Evolutionary conservation across 1,284 basidiomycete genomes (phyloP).

Genomic region (Trichosporon sp.): DNA sequence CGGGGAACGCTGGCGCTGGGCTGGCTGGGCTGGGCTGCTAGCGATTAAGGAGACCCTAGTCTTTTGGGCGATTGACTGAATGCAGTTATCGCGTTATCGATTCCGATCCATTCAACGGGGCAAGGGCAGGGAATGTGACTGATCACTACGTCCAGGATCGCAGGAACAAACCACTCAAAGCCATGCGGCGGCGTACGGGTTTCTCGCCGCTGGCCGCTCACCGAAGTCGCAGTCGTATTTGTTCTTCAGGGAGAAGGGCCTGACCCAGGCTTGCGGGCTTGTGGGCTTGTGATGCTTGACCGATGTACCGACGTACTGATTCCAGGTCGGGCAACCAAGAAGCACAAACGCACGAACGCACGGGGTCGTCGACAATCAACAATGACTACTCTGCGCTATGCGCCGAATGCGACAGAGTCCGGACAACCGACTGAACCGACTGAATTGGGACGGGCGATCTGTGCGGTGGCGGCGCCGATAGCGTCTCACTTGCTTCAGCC

Average conservation of each 20-base stretch:
- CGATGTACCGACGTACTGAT: not conserved
- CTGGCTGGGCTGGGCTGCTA: not conserved
- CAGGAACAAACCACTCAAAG: not conserved
- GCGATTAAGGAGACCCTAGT: slow-evolving; percentile 18
- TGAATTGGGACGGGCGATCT: slow-evolving; percentile 3
- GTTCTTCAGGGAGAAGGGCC: not conserved
- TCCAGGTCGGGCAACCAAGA: slow-evolving; percentile 2
- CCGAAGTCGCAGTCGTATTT: not conserved
- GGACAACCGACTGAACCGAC: not conserved
- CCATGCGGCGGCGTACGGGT: not conserved
- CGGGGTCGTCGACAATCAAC: not conserved
- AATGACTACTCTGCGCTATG: not conserved
- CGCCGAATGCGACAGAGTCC: slow-evolving; percentile 9
- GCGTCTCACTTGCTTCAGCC: slow-evolving; percentile 1
- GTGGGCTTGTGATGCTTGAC: not conserved
- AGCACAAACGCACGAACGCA: not conserved
- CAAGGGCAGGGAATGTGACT: not conserved
- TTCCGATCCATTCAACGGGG: not conserved
- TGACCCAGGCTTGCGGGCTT: not conserved
- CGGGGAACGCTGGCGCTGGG: not conserved
- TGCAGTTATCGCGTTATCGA: slow-evolving; percentile 11
- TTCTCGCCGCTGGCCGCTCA: not conserved
- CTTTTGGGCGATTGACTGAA: slow-evolving; percentile 10
- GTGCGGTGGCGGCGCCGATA: slow-evolving; percentile 13
- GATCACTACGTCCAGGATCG: no score